Evolutionary conservation across 495 filamentous ascomycete genomes (phyloP).

Genomic region (Xylaria bambusicola): DNA sequence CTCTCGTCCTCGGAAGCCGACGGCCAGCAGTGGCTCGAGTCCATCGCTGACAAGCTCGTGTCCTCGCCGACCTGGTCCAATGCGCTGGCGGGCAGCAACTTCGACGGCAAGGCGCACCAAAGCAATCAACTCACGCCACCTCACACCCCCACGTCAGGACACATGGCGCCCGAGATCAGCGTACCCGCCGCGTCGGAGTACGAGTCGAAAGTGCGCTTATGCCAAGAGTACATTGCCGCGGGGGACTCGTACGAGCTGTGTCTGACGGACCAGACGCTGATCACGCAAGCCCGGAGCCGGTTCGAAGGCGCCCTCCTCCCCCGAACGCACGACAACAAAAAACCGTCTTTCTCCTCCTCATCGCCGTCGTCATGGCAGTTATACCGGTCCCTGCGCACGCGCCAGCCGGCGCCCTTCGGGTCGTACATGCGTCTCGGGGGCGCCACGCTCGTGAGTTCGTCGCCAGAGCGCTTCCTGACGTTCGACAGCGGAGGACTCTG

Average conservation of each 20-base stretch:
- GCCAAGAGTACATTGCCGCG: constrained; percentile 68
- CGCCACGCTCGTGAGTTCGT: constrained; percentile 75
- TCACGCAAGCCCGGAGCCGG: constrained; percentile 46
- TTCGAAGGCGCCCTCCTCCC: constrained; percentile 15
- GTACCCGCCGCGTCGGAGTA: constrained; percentile 60
- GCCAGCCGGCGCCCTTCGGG: constrained; percentile 84
- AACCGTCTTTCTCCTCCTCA: no score
- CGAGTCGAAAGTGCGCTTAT: constrained; percentile 63
- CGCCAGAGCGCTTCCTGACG: constrained; percentile 88
- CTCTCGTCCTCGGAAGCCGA: constrained; percentile 43
- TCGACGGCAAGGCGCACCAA: constrained; percentile 14
- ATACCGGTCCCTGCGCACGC: constrained; percentile 67
- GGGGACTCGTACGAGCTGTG: constrained; percentile 96
- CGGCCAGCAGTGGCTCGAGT: constrained; percentile 36
- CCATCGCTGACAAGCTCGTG: constrained; percentile 34
- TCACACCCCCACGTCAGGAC: constrained; percentile 23
- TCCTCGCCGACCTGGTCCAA: constrained; percentile 30
- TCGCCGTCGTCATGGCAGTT: constrained; percentile 60
- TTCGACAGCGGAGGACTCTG: constrained; percentile 62
- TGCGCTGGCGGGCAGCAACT: constrained; percentile 25
- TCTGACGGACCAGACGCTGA: constrained; percentile 71
- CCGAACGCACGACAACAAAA: constrained; percentile 1
- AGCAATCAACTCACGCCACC: constrained; percentile 30
- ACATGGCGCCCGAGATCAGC: constrained; percentile 22
- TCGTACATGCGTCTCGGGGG: constrained; percentile 74